Percentiles rank a stretch among this genome's conserved stretches.
Conservation (phyloP, 2,329 filamentous ascomycete species). For the Colletotrichum tamarilloi region DNA sequence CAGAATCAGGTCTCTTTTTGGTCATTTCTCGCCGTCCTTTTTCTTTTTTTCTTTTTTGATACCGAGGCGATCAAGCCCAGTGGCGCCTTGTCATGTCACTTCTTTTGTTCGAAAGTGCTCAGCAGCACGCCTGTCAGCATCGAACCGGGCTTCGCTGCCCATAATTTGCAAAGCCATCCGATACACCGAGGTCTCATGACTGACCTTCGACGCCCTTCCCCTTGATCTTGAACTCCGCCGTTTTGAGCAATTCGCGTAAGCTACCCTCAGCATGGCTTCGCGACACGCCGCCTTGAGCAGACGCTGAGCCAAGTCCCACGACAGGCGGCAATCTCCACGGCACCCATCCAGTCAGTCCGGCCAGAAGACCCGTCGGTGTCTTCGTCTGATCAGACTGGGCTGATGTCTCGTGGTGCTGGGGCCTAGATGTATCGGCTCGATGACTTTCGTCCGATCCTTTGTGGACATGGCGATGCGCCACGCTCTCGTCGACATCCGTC, state of each 20-base stretch:
- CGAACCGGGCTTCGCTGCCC: neutral
- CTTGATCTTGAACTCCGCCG: conserved; percentile 43
- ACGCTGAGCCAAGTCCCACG: conserved; percentile 35
- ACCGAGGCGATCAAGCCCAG: neutral
- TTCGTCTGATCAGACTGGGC: conserved; percentile 38
- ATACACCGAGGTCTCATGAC: neutral
- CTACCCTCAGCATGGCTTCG: conserved; percentile 66
- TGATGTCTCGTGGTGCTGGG: conserved; percentile 42
- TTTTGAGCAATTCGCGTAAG: conserved; percentile 62
- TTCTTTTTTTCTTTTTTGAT: neutral
- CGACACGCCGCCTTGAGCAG: conserved; percentile 40
- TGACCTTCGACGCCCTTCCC: conserved; percentile 46
- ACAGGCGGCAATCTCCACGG: conserved; percentile 52
- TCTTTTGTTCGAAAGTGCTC: neutral
- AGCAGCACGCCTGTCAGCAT: neutral
- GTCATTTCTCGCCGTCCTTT: conserved; percentile 6
- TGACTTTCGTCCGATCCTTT: conserved; percentile 30
- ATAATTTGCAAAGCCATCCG: neutral
- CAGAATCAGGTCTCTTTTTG: neutral
- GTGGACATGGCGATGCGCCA: conserved; percentile 31
- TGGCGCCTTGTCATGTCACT: neutral
- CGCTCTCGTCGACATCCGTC: conserved; percentile 45
- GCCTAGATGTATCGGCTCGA: conserved; percentile 40
- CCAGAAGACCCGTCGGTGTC: conserved; percentile 43
- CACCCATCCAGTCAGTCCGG: conserved; percentile 58